Base-by-base conservation (phyloP, 2,329 filamentous ascomycete species). In the Endoconidiophora laricicola region DNA sequence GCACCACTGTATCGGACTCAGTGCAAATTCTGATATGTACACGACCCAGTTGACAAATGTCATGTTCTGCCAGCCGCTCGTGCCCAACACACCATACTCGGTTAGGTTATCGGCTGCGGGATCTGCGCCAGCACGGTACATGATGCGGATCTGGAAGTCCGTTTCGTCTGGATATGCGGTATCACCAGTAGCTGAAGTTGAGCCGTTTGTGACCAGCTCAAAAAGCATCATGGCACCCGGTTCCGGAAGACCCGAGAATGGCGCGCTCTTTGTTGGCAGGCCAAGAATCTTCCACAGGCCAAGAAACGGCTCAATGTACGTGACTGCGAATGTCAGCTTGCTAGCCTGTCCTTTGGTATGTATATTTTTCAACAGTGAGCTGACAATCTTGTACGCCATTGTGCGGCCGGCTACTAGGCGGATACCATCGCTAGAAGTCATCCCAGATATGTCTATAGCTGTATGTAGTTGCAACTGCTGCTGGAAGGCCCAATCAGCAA, bases 151-250 rank as follows among this genome's bases (percentile, higher is more conserved):
- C 51, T 62, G 66, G 14, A 78, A 62, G 18, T 71, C 64, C 7
- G 64, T 57, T 0, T 56, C 50, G 2, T 55, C 44, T 0, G 67
- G 66, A 48, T 60, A 62, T 52, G 52, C 53, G 6, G 26, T 29
- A 29, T 29, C 26, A 22, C 23, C 56, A 55, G 39, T 55, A 48
- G 48, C 53, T 41, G 52, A 50, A 4, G 56, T 49, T 3, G 55
- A 41, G 18, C 61, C 52, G 14, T 61, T 55, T 9, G 62, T 61
- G 33, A 68, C 61, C 16, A 79, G 61, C 65, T 94, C 87, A 60
- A 91, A 87, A 0, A 75, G 68, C 72, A 94, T 81, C 39, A 76
- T 73, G 1, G 79, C 80, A 0, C 86, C 86, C 37, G 86, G 85
- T 55, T 80, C 72, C 0, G 83, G 79, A 12, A 78, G 52, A 2